A percentile compares a stretch with the other conserved stretches of the same genome.
Evolutionary conservation across 805 yeast species (phyloP).

Genomic region (Lachancea dasiensis): DNA sequence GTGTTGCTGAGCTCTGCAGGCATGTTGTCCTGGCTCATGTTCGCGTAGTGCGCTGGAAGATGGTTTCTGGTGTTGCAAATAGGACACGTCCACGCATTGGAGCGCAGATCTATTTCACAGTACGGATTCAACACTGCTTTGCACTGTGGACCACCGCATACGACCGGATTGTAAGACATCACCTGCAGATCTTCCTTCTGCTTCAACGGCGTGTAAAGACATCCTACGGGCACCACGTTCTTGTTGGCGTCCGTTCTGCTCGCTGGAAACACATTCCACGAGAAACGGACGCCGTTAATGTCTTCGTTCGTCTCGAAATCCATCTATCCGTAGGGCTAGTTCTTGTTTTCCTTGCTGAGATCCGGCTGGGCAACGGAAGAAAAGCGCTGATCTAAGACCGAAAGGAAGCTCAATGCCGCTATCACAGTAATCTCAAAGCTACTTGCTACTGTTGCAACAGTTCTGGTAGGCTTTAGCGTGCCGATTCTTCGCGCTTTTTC

Average conservation of each 20-base stretch:
- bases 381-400: neutral
- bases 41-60: conserved; percentile 76
- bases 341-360: neutral
- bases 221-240: conserved; percentile 90
- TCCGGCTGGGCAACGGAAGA: neutral
- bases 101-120: conserved; percentile 69
- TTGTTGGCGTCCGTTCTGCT: conserved; percentile 85
- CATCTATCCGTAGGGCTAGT: conserved; percentile 21
- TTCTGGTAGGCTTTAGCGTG: neutral
- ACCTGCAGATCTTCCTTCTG: conserved; percentile 68
- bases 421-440: too few relatives aligned
- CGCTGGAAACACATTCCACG: conserved; percentile 85
- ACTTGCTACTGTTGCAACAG: neutral
- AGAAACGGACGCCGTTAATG: conserved; percentile 62
- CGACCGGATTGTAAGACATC: conserved; percentile 79
- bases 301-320: conserved; percentile 61
- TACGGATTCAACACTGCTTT: conserved; percentile 83
- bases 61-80: conserved; percentile 73
- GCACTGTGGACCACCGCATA: conserved; percentile 73
- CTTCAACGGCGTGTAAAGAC: conserved; percentile 90
- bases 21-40: conserved; percentile 64
- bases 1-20: conserved; percentile 76
- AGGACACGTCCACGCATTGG: conserved; percentile 80
- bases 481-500: conserved; percentile 3
- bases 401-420: conserved; percentile 3